Base-by-base conservation (phyloP, 345 rosid species). In the Murraya koenigii region DNA sequence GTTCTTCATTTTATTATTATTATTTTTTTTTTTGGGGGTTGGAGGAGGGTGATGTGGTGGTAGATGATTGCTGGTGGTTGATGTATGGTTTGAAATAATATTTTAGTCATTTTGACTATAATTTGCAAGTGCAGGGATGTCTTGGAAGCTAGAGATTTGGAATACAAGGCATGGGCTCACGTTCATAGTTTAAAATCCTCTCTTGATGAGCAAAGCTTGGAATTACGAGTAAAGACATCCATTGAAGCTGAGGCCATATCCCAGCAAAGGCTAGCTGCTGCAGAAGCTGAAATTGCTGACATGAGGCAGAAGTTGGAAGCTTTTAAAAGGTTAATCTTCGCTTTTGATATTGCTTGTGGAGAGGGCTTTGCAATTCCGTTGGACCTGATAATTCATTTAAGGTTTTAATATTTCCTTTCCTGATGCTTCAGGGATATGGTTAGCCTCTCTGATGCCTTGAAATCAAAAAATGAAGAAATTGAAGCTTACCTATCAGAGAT, bases 241-340 rank as follows among this genome's bases (percentile, higher is more conserved):
- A 97, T 90, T 84, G 97, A 94, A 89, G 98, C 97, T 67, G 99
- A 97, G 83, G 98, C 99, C 55, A 76, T 85, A 69, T 92, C 99
- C 72, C 99, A 97, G 81, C 98, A 94, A 82, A 88, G 80, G 86
- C 86, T 97, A 80, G 99, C 97, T 80, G 91, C 97, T 82, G 95
- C 97, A 25, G 99, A 97, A 87, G 97, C 98, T 73, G 99, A 94
- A 86, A 93, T 97, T 89, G 95, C 95, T 83, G 99, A 94, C 74
- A 79, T 89, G 86, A 89, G 97, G 82, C 97, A 89, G 85, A 93
- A 85, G 78, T 83, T 89, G 78, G 97, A 97, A 77, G 88, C 85
- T 84, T 89, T 92, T 74, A 97, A 86, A 87, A 90, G 98, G 99
- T 94, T 61, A 80, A 49, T 44, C 70, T 71, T 83, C 30, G 32